Percentiles rank a stretch among this genome's conserved stretches.
Evolutionary conservation across 75 land plant species (phyloP).

Genomic region (Pinus taeda): DNA sequence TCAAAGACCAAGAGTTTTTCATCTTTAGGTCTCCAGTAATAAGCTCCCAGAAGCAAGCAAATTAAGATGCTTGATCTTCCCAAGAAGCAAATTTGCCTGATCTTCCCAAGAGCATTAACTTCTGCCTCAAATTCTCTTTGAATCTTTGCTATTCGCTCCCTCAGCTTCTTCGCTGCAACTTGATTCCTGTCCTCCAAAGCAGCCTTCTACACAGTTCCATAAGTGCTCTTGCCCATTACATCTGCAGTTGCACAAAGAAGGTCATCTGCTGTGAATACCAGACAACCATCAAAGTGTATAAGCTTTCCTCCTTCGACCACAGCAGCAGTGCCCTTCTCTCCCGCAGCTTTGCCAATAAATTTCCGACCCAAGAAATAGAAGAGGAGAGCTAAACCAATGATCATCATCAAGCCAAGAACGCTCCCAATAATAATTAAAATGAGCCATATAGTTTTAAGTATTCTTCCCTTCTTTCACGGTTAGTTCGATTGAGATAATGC

Average conservation of each 20-base stretch:
- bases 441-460: slow-evolving; percentile 45
- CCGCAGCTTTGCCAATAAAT: slow-evolving; percentile 5
- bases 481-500: neutral
- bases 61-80: slow-evolving; percentile 73
- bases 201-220: slow-evolving; percentile 89
- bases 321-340: slow-evolving; percentile 6
- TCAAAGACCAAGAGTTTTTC: slow-evolving; percentile 92
- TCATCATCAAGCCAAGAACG: slow-evolving; percentile 36
- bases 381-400: slow-evolving; percentile 43
- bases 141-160: slow-evolving; percentile 74
- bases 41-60: slow-evolving; percentile 79
- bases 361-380: slow-evolving; percentile 46
- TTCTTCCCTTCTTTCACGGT: neutral
- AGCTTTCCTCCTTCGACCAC: slow-evolving; percentile 59
- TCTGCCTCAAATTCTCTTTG: slow-evolving; percentile 82
- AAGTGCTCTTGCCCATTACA: slow-evolving; percentile 90
- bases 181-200: slow-evolving; percentile 74
- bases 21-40: slow-evolving; percentile 86
- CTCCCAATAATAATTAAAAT: slow-evolving; percentile 69
- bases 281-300: slow-evolving; percentile 79
- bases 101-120: slow-evolving; percentile 64
- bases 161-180: slow-evolving; percentile 83
- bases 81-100: too few relatives aligned
- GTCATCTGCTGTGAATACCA: slow-evolving; percentile 82
- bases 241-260: slow-evolving; percentile 88